Evolutionary conservation across 345 rosid species (phyloP).

Genomic region (Jatropha curcas): DNA sequence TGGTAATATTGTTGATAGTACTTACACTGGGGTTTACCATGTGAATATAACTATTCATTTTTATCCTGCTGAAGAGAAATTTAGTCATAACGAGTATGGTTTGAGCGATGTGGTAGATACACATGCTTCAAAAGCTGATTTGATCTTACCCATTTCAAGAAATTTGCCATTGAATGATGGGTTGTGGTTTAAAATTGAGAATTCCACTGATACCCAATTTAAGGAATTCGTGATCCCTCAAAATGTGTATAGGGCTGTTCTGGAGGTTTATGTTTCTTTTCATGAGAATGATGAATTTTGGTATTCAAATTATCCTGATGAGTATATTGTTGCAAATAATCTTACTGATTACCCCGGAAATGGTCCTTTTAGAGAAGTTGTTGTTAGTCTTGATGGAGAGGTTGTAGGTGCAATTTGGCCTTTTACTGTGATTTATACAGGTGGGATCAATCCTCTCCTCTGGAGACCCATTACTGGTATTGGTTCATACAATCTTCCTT

Average conservation of each 20-base stretch:
- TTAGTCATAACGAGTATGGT: constrained; percentile 4
- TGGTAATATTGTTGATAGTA: constrained; percentile 60
- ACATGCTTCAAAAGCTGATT: constrained; percentile 54
- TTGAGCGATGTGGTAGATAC: constrained; percentile 24
- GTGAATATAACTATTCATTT: constrained; percentile 63
- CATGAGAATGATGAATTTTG: constrained; percentile 94
- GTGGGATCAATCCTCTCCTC: constrained; percentile 77
- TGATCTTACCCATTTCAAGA: constrained; percentile 76
- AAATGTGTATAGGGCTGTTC: constrained; percentile 82
- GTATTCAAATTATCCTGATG: constrained; percentile 69
- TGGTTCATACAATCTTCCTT: constrained; percentile 81
- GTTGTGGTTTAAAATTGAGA: constrained; percentile 78
- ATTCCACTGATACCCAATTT: constrained; percentile 35
- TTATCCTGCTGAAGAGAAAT: constrained; percentile 44
- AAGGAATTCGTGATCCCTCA: constrained; percentile 66
- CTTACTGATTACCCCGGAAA: constrained; percentile 53
- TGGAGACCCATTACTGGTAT: constrained; percentile 85
- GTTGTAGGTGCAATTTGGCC: constrained; percentile 81
- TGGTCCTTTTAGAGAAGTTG: constrained; percentile 92
- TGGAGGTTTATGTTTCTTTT: constrained; percentile 89
- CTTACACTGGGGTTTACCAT: constrained; percentile 82
- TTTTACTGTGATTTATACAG: constrained; percentile 82
- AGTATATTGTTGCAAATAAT: constrained; percentile 61
- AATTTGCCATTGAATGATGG: constrained; percentile 69
- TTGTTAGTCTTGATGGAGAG: constrained; percentile 65